phyloP scores from a whole-genome alignment of 805 yeast genomes.

The Metschnikowia cubensis region DNA sequence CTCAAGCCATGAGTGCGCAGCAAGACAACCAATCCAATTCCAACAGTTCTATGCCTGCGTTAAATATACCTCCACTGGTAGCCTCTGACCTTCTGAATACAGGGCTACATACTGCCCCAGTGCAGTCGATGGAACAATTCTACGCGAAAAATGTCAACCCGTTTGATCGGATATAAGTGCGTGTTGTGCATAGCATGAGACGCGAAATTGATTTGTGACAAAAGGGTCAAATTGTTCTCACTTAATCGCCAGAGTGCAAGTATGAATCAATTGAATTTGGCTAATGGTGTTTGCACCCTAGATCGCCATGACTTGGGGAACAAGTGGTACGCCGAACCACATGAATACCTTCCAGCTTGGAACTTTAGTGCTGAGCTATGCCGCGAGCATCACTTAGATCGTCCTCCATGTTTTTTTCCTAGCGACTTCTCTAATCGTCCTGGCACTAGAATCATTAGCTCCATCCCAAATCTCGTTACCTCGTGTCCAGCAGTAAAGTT shows the following conservation, averaged over 20 bases:
- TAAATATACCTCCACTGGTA: constrained; percentile 17
- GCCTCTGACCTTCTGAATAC: constrained; percentile 10
- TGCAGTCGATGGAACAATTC: constrained; percentile 19
- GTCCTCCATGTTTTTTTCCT: constrained; percentile 14
- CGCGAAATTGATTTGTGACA: not conserved
- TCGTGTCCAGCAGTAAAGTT: constrained; percentile 9
- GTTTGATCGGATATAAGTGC: constrained; percentile 11
- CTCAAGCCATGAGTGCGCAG: constrained; percentile 16
- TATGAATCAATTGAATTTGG: not conserved
- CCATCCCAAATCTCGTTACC: constrained; percentile 1
- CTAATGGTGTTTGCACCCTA: not conserved
- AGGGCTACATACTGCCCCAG: constrained; percentile 18
- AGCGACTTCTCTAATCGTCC: constrained; percentile 10
- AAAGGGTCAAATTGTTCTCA: not conserved
- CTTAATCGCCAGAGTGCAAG: not conserved
- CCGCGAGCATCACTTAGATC: constrained; percentile 9
- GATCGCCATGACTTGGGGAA: not conserved
- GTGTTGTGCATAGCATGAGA: not conserved
- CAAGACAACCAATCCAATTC: constrained; percentile 9
- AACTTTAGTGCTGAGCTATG: constrained; percentile 12
- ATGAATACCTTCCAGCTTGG: constrained; percentile 11
- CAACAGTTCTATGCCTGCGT: constrained; percentile 3
- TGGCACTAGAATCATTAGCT: constrained; percentile 4
- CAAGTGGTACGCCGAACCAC: not conserved
- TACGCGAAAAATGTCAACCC: constrained; percentile 18